Evolutionary conservation across 768 basidiomycete species (phyloP).

Genomic region (Steccherinum ochraceum): DNA sequence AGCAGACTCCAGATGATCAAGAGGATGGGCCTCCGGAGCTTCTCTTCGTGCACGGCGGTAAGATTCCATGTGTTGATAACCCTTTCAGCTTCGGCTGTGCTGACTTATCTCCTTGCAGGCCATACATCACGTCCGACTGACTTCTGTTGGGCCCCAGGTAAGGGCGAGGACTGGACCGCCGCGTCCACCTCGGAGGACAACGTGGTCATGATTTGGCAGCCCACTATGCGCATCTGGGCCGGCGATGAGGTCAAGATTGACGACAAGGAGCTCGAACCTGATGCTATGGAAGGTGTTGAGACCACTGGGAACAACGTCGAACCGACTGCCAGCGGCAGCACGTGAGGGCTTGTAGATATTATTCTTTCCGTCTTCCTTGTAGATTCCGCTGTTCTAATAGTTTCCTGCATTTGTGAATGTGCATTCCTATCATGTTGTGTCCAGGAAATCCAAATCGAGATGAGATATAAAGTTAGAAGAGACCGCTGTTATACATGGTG

Average conservation of each 20-base stretch:
- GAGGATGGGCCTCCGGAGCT: slow-evolving; percentile 98
- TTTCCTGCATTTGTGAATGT: no score
- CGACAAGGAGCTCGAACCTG: slow-evolving; percentile 78
- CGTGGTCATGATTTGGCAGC: slow-evolving; percentile 95
- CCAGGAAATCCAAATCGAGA: no score
- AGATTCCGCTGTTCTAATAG: no score
- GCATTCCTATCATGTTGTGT: no score
- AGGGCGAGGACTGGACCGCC: slow-evolving; percentile 78
- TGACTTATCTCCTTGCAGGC: slow-evolving; percentile 39
- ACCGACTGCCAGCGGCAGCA: not conserved
- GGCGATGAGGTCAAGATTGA: slow-evolving; percentile 83
- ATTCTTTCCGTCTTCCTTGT: no score
- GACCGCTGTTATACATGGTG: not conserved
- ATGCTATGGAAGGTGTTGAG: slow-evolving; percentile 74
- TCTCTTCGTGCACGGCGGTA: slow-evolving; percentile 92
- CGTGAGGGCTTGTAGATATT: no score
- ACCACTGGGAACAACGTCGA: slow-evolving; percentile 17
- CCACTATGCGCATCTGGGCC: slow-evolving; percentile 90
- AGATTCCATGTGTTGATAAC: slow-evolving; percentile 16
- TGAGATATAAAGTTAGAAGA: not conserved
- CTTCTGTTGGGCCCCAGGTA: slow-evolving; percentile 90
- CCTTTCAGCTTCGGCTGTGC: not conserved
- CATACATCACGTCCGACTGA: slow-evolving; percentile 89
- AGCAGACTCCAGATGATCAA: slow-evolving; percentile 96
- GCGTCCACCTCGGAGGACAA: slow-evolving; percentile 95